phyloP scores from a whole-genome alignment of 805 yeast species.

The Kluyveromyces lactis region DNA sequence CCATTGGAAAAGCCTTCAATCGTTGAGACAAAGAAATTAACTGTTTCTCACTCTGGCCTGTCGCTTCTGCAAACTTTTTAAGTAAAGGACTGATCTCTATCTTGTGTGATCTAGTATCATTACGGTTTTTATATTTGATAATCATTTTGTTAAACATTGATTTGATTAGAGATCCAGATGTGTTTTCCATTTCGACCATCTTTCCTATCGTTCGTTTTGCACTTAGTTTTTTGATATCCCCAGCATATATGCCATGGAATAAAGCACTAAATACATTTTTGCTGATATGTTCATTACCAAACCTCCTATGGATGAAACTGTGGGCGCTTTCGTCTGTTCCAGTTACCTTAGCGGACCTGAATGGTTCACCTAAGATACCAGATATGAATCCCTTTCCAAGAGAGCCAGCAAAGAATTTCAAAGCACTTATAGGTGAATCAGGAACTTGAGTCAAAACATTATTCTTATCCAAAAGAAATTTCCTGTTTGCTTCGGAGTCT shows the following conservation, averaged over 20 bases:
- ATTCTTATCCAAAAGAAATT: conserved; percentile 47
- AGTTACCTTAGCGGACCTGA: conserved; percentile 23
- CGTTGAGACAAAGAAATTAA: conserved; percentile 30
- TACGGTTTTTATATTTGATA: conserved; percentile 14
- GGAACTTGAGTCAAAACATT: conserved; percentile 50
- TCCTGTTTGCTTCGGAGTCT: conserved; percentile 57
- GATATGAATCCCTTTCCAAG: conserved; percentile 36
- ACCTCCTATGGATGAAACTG: conserved; percentile 57
- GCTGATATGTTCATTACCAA: conserved; percentile 43
- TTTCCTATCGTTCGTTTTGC: conserved; percentile 50
- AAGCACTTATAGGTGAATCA: conserved; percentile 29
- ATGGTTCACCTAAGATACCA: conserved; percentile 46
- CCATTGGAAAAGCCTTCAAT: conserved; percentile 52
- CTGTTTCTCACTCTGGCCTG: conserved; percentile 33
- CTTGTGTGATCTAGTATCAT: conserved; percentile 6
- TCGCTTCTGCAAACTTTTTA: conserved; percentile 30
- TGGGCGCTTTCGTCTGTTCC: conserved; percentile 63
- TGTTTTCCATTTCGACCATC: conserved; percentile 48
- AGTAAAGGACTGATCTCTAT: conserved; percentile 24
- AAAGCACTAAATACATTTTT: conserved; percentile 69
- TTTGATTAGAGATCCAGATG: conserved; percentile 49
- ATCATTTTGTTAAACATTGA: conserved; percentile 33
- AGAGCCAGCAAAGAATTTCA: conserved; percentile 33
- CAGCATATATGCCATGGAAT: conserved; percentile 86
- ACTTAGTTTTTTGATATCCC: conserved; percentile 63